A percentile compares a stretch with the other conserved stretches of the same genome.
Conservation (phyloP, 1,284 basidiomycete genomes). For the Rhodotorula sp. region DNA sequence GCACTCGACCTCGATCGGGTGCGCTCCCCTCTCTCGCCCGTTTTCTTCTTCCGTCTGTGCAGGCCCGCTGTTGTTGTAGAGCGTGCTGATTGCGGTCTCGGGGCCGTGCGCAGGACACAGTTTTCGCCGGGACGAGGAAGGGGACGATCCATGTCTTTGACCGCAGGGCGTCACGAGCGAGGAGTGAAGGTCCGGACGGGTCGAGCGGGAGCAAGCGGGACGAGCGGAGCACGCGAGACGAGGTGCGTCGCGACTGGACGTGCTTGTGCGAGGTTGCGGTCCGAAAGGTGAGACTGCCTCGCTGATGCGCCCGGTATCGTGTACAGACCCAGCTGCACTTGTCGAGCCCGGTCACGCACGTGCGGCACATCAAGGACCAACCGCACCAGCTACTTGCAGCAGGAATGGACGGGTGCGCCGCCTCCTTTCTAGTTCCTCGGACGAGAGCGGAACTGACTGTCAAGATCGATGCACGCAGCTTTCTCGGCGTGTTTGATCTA, state of each 20-base stretch:
- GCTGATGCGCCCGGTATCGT: background rate
- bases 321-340: slow-evolving; percentile 13
- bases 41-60: too few relatives aligned
- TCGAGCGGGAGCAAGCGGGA: background rate
- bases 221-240: background rate
- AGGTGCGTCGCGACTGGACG: slow-evolving; percentile 6
- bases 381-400: slow-evolving; percentile 19
- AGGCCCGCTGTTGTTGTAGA: rapidly evolving
- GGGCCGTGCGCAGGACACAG: slow-evolving; percentile 12
- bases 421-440: too few relatives aligned
- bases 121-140: slow-evolving; percentile 34
- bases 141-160: slow-evolving; percentile 33
- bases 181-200: background rate
- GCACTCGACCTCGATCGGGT: slow-evolving; percentile 36
- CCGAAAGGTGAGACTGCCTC: too few relatives aligned
- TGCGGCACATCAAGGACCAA: slow-evolving; percentile 6
- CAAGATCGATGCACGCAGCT: slow-evolving; percentile 4
- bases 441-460: background rate
- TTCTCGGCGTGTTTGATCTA: slow-evolving; percentile 26
- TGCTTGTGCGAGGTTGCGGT: too few relatives aligned
- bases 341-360: slow-evolving; percentile 18
- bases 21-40: background rate
- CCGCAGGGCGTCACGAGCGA: slow-evolving; percentile 5
- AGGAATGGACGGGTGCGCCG: slow-evolving; percentile 30
- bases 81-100: background rate